Percentiles rank a stretch among this genome's conserved stretches.
These are phyloP conservation scores for Linum trigynum DNA, from an alignment of 345 rosid genomes.

Conservation along the genomic window DNA sequence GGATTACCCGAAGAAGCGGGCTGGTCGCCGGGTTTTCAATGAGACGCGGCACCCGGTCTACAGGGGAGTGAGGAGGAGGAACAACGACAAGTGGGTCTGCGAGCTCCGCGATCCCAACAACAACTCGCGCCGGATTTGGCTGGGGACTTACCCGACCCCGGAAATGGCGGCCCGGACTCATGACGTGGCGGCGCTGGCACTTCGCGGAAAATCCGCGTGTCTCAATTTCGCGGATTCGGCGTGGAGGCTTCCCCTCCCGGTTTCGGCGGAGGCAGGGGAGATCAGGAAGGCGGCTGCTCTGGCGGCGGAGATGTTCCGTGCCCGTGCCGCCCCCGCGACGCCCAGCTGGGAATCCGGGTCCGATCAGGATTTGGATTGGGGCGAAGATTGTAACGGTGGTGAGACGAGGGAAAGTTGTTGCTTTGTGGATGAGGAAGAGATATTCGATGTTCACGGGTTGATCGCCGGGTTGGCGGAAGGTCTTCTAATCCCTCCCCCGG, in stretches of 20 bases:
- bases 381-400: background rate
- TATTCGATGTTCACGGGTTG: constrained; percentile 53
- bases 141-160: constrained; percentile 59
- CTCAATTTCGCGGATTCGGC: constrained; percentile 84
- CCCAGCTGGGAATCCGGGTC: background rate
- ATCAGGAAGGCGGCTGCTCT: constrained; percentile 67
- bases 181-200: constrained; percentile 69
- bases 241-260: constrained; percentile 62
- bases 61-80: constrained; percentile 64
- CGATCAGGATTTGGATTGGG: background rate
- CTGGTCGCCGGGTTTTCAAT: constrained; percentile 71
- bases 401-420: constrained; percentile 10
- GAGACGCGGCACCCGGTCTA: constrained; percentile 88
- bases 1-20: constrained; percentile 59
- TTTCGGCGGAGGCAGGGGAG: constrained; percentile 45
- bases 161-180: constrained; percentile 97
- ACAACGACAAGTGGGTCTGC: constrained; percentile 81
- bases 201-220: constrained; percentile 68
- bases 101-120: constrained; percentile 80
- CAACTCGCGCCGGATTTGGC: constrained; percentile 70
- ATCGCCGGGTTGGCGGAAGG: constrained; percentile 63
- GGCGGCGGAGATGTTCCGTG: constrained; percentile 38
- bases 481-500: constrained; percentile 69
- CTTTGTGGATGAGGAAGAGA: constrained; percentile 11
- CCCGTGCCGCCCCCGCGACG: constrained; percentile 18